Evolutionary conservation across 805 yeast genomes (phyloP), one percentile per base, ranked within the genome.

Genomic region (Isabelozyma pseudorhagii): DNA sequence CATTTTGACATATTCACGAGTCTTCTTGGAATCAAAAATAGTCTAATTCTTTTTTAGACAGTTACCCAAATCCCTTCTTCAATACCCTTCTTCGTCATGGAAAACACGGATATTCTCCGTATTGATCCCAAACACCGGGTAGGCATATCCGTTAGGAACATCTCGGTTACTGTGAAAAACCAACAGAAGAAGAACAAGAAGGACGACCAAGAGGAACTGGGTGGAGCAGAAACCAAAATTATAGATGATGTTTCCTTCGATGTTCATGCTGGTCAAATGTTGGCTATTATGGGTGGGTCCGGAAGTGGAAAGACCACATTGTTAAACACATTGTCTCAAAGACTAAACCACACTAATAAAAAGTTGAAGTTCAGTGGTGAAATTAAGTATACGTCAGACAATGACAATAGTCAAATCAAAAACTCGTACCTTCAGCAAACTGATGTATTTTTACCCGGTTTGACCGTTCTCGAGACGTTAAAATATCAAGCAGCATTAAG

Each of bases 261-360:
- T 46, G 71, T 87, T 9, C 78, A 81, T 0, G 63, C 79, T 11
- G 87, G 89, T 14, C 72, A 85, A 8, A 66, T 90, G 38, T 75
- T 89, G 66, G 96, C 96, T 5, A 86, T 89, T 8, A 78, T 90
- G 71, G 97, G 96, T 2, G 93, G 96, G 0, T 85, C 92, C 0
- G 96, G 96, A 0, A 82, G 90, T 3, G 96, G 96, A 3, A 89
- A 90, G 60, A 89, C 96, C 0, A 87, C 96, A 0, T 63, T 89
- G 42, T 69, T 89, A 18, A 89, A 89, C 60, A 81, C 82, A 0
- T 62, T 86, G 44, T 83, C 89, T 0, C 77, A 81, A 43, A 64
- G 86, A 54, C 70, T 78, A 15, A 71, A 64, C 46, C 56, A 74
- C 0, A 62, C 69, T 8, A 68, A 77, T 10, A 64, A 71, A 29